A percentile compares a stretch with the other conserved stretches of the same genome.
Conservation (phyloP, 2,329 filamentous ascomycete genomes). For the Paracorniculantispora psalliotae region DNA sequence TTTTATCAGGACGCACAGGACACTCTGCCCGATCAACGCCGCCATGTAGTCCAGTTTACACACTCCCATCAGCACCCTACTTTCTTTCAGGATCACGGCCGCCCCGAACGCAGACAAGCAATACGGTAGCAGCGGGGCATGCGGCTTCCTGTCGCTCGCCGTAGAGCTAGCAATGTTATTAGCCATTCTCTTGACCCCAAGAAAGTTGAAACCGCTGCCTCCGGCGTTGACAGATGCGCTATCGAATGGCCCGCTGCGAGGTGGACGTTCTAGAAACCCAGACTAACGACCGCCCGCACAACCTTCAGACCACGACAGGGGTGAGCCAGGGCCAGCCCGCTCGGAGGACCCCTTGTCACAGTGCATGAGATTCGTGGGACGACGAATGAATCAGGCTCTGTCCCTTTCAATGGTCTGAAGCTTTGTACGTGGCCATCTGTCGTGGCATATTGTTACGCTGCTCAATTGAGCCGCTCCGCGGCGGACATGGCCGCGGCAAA, state of each 20-base stretch:
- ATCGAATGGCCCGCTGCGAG: not conserved
- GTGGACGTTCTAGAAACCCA: constrained; percentile 1
- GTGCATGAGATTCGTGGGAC: not conserved
- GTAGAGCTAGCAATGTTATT: not conserved
- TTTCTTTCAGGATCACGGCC: too few species aligned
- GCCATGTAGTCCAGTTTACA: too few species aligned
- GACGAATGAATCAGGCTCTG: not conserved
- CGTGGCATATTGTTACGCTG: not conserved
- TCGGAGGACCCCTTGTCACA: not conserved
- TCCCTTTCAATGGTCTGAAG: not conserved
- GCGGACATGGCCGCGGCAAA: not conserved
- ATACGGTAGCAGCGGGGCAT: not conserved
- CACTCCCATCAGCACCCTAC: too few species aligned
- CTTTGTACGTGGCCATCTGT: not conserved
- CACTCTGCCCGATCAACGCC: too few species aligned
- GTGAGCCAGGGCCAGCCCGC: not conserved
- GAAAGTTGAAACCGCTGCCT: not conserved
- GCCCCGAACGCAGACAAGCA: too few species aligned
- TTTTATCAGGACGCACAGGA: too few species aligned
- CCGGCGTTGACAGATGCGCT: not conserved
- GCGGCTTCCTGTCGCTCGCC: not conserved
- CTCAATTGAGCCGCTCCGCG: not conserved
- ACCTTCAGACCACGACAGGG: not conserved
- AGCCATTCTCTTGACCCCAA: not conserved
- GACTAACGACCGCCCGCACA: constrained; percentile 1